Evolutionary conservation across 352 stramenopile species (phyloP), one percentile per base, ranked within the genome.

Genomic region (Phytopythium boreale): DNA sequence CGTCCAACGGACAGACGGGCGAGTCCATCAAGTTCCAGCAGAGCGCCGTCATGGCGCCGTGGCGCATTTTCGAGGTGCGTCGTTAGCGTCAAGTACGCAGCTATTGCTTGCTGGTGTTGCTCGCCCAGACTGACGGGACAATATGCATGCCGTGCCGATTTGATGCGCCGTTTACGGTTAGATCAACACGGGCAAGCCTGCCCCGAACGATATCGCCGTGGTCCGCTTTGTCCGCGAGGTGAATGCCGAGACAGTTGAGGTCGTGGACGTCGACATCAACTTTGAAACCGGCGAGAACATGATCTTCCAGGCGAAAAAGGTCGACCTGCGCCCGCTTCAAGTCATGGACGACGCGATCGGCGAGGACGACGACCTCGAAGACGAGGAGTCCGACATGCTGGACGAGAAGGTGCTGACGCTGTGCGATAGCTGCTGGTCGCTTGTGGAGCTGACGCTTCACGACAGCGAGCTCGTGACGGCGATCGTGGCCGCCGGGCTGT

Each of bases 201-300:
- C 82, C 34, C 87, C 87, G 3, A 95, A 95, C 62, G 87, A 95
- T 55, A 85, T 95, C 63, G 84, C 83, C 2, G 83, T 93, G 43
- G 87, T 95, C n/a, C 84, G 87, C 1, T 92, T 88, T 60, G 72
- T 95, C 22, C 83, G 84, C 12, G 77, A 92, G 60, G 76, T 93
- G 14, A 72, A 93, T 59, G 84, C 88, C n/a, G 64, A 63, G 34
- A 89, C 70, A 9, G 80, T 95, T 29, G 87, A 95, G 62, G 84
- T 95, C 57, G 84, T 95, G 71, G 87, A 95, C 52, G 87, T 95
- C 19, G 87, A 95, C 36, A 82, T 93, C 51, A 95, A 95, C 66
- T 95, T 92, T 59, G 87, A 95, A 62, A 93, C 87, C 27, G 87
- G 87, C 41, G 87, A 95, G 65, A 92, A 92, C 69, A 82, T 89